Evolutionary conservation across 352 stramenopile species (phyloP).

Genomic region (Peronospora tabacina): DNA sequence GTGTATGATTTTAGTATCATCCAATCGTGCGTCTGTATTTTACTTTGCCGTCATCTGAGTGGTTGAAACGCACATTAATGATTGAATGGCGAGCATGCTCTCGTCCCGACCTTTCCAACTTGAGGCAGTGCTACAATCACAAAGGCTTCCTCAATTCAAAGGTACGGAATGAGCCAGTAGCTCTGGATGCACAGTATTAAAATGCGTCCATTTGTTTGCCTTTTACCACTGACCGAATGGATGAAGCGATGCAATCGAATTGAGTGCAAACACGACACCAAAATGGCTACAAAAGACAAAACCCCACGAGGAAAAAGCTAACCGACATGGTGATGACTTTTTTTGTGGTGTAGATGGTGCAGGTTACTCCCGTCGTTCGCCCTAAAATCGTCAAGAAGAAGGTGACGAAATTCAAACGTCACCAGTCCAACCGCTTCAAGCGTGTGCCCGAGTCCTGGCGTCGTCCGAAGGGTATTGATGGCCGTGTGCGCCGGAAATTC

Average conservation of each 20-base stretch:
- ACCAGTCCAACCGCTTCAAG: constrained; percentile 98
- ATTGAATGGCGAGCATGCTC: constrained; percentile 60
- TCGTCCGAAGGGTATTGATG: constrained; percentile 99
- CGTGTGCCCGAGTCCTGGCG: constrained; percentile 95
- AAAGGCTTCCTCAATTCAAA: constrained; percentile 83
- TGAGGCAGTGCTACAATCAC: constrained; percentile 80
- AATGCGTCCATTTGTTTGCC: background rate
- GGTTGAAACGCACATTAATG: constrained; percentile 18
- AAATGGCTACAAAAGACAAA: background rate
- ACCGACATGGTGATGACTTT: constrained; percentile 3
- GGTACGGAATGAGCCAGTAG: constrained; percentile 34
- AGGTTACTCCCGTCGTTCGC: constrained; percentile 85
- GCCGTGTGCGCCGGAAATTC: constrained; percentile 97
- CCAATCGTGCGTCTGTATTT: constrained; percentile 5
- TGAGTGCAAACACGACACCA: background rate
- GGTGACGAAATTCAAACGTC: constrained; percentile 99
- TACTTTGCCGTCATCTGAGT: constrained; percentile 15
- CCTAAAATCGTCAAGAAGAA: constrained; percentile 99
- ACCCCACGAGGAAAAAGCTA: constrained; percentile 12
- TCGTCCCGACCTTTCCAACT: constrained; percentile 12
- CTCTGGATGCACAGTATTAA: background rate
- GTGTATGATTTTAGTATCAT: constrained; percentile 25
- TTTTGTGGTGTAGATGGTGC: constrained; percentile 67
- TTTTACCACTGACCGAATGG: background rate
- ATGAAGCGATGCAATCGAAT: background rate